phyloP scores from a whole-genome alignment of 768 basidiomycete genomes.

The Suillus spraguei region DNA sequence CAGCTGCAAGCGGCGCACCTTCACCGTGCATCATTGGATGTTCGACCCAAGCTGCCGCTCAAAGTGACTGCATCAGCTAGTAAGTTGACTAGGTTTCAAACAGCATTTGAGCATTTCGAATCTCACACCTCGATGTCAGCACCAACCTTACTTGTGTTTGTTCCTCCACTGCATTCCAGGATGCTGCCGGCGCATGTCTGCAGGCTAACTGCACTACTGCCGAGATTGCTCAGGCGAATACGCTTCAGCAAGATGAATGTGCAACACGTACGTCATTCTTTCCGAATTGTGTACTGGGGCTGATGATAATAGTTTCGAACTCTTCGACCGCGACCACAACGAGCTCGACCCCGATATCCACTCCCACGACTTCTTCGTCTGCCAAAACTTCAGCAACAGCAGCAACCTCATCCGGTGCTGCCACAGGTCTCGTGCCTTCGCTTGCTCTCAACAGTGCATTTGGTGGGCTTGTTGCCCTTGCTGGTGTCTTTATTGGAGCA shows the following conservation, averaged over 20 bases:
- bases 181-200: conserved; percentile 35
- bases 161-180: conserved; percentile 39
- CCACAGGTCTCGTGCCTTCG: conserved; percentile 18
- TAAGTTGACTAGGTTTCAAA: conserved; percentile 12
- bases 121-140: conserved; percentile 26
- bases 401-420: conserved; percentile 16
- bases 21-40: conserved; percentile 19
- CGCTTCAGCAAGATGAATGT: conserved; percentile 38
- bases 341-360: not conserved
- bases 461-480: conserved; percentile 27
- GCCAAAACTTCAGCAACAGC: conserved; percentile 2
- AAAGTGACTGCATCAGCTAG: conserved; percentile 15
- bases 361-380: not conserved
- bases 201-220: conserved; percentile 32
- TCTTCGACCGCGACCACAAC: not conserved
- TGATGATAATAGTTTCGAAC: conserved; percentile 3
- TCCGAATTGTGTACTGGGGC: not conserved
- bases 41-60: not conserved
- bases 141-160: conserved; percentile 44
- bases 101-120: not conserved
- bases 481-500: conserved; percentile 29
- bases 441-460: conserved; percentile 22
- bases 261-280: conserved; percentile 19
- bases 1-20: conserved; percentile 4
- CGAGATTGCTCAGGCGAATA: conserved; percentile 34